Evolutionary conservation across 1,139 yeast species (phyloP), one percentile per base, ranked within the genome.

Genomic region (Yarrowia galli): DNA sequence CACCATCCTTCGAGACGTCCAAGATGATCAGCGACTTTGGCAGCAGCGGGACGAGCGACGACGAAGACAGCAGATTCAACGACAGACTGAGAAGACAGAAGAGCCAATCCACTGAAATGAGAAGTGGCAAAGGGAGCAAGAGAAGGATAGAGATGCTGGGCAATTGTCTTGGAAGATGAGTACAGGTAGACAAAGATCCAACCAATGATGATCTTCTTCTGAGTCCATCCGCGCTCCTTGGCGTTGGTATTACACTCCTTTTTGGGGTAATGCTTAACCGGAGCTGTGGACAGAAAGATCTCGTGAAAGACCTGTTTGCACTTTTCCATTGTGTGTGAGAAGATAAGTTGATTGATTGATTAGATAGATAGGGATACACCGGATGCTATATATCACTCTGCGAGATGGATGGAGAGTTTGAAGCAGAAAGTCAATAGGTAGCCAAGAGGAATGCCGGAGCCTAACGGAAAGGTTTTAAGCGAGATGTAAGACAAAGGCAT

Each of bases 131-230:
- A 54, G 23, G 60, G 60, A 2, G 60, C 60, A 70, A 8, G 79
- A 71, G 23, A 77, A 36, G 28, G 74, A n/a, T 54, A 54, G 35
- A 54, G 60, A 22, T 54, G 60, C n/a, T 54, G 60, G 16, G 60
- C 60, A 18, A 54, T 54, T 20, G 60, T 54, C 15, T 54, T 54
- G 22, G 45, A 38, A 0, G 60, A 36, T 1, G 60, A 54, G n/a
- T 54, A 54, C 4, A 54, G 60, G 60, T 54, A 54, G 45, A 54
- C 60, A 12, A 54, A 54, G 45, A 54, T 54, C 60, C 60, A 54
- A 20, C 60, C 60, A 38, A 54, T 54, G 45, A 54, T 40, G 46
- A 54, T 54, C 23, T 54, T 54, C 12, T 18, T 16, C 43, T 54
- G 45, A n/a, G 60, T 38, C 60, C 60, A 54, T 10, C 60, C 60